Conservation (phyloP, 1,284 basidiomycete genomes). For the Tilletia horrida region DNA sequence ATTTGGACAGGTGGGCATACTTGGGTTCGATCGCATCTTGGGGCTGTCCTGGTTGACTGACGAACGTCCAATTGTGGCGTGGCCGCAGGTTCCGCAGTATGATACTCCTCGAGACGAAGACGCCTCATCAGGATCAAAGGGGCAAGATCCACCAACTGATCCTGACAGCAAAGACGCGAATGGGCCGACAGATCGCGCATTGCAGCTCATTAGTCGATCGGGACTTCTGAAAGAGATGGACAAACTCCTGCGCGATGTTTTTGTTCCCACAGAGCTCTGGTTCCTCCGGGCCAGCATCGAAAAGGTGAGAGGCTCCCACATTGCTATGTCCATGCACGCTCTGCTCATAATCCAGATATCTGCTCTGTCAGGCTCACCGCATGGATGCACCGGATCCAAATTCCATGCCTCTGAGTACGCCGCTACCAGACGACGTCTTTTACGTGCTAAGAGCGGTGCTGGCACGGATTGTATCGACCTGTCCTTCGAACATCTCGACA, state of each 20-base stretch:
- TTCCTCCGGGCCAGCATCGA: slow-evolving; percentile 82
- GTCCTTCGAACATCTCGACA: neutral
- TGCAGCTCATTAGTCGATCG: slow-evolving; percentile 53
- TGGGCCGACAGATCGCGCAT: too few relatives aligned
- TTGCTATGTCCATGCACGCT: neutral
- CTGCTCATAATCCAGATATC: slow-evolving; percentile 55
- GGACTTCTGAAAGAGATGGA: slow-evolving; percentile 66
- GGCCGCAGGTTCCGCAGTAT: too few relatives aligned
- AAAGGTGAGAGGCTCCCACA: slow-evolving; percentile 62
- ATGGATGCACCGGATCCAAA: slow-evolving; percentile 35
- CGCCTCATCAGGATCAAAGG: neutral
- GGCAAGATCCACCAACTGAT: too few relatives aligned
- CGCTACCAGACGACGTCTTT: slow-evolving; percentile 52
- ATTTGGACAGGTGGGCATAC: slow-evolving; percentile 60
- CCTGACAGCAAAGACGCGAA: too few relatives aligned
- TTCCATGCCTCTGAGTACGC: slow-evolving; percentile 39
- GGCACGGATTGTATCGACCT: slow-evolving; percentile 41
- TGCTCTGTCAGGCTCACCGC: slow-evolving; percentile 22
- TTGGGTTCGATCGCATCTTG: slow-evolving; percentile 6
- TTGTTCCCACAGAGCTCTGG: slow-evolving; percentile 86
- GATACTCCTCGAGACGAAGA: neutral
- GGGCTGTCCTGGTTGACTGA: neutral
- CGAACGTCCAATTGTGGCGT: too few relatives aligned
- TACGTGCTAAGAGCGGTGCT: slow-evolving; percentile 49
- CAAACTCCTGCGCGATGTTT: slow-evolving; percentile 65